phyloP scores from a whole-genome alignment of 345 rosid genomes.

The Excoecaria cochinchinensis region DNA sequence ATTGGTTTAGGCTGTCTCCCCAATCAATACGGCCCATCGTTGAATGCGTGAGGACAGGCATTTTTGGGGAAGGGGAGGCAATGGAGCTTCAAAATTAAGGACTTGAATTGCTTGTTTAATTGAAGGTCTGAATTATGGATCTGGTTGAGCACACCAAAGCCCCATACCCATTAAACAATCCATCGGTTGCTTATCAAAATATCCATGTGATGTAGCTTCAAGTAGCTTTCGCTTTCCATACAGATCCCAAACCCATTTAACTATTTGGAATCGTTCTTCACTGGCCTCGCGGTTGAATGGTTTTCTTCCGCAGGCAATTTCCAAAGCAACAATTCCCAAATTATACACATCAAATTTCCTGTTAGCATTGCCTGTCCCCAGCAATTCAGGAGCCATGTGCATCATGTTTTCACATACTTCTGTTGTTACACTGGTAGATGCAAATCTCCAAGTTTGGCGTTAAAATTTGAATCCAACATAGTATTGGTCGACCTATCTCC shows the following conservation, averaged over 20 bases:
- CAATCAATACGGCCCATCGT: no score
- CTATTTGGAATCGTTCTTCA: neutral
- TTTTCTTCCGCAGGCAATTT: constrained; percentile 3
- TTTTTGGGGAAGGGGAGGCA: neutral
- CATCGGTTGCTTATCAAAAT: neutral
- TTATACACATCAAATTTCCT: neutral
- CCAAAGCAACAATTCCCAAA: neutral
- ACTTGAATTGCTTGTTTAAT: neutral
- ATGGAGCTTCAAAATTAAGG: neutral
- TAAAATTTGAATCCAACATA: neutral
- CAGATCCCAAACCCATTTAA: neutral
- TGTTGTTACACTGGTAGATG: neutral
- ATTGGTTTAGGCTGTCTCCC: no score
- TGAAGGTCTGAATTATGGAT: neutral
- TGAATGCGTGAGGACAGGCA: no score
- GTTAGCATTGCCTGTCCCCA: neutral
- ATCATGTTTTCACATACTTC: neutral
- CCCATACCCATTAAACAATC: neutral
- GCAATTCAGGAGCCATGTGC: neutral
- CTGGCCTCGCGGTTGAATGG: neutral
- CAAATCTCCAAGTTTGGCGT: neutral
- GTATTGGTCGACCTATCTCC: neutral
- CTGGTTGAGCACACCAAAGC: neutral
- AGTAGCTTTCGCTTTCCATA: neutral
- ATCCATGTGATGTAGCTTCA: neutral